Conservation (phyloP, 1,139 yeast genomes). For the Suhomyces guaymorum region DNA sequence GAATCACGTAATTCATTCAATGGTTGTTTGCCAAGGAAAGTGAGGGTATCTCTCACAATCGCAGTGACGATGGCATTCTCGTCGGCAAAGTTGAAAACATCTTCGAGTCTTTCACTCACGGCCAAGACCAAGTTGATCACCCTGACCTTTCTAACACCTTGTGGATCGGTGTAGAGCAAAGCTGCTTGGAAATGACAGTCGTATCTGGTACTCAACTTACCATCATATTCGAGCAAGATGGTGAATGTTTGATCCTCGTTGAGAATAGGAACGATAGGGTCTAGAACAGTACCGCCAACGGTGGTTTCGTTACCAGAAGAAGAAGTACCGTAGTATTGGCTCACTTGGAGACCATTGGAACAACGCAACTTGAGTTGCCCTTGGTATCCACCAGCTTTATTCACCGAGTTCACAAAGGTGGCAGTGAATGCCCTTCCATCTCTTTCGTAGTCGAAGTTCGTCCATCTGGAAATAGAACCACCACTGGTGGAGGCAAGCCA, state of each 20-base stretch:
- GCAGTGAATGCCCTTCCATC: constrained; percentile 70
- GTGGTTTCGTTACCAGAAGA: constrained; percentile 29
- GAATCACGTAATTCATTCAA: constrained; percentile 63
- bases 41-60: constrained; percentile 69
- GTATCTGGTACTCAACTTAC: constrained; percentile 64
- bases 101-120: constrained; percentile 71
- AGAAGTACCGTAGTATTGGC: constrained; percentile 67
- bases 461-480: constrained; percentile 67
- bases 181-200: constrained; percentile 96
- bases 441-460: constrained; percentile 64
- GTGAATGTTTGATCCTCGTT: constrained; percentile 68
- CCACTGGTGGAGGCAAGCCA: constrained; percentile 70
- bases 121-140: constrained; percentile 82
- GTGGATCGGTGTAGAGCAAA: constrained; percentile 71
- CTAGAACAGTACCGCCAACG: constrained; percentile 40
- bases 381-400: constrained; percentile 64
- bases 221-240: constrained; percentile 75
- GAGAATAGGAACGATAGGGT: constrained; percentile 72
- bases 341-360: constrained; percentile 83
- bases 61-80: constrained; percentile 76
- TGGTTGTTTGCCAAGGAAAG: constrained; percentile 61
- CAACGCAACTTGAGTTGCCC: constrained; percentile 84
- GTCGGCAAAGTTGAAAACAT: constrained; percentile 80
- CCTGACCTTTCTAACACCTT: constrained; percentile 80
- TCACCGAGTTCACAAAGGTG: constrained; percentile 53